Conservation (phyloP, 2,329 filamentous ascomycete genomes). For the Lanzia echinophila region DNA sequence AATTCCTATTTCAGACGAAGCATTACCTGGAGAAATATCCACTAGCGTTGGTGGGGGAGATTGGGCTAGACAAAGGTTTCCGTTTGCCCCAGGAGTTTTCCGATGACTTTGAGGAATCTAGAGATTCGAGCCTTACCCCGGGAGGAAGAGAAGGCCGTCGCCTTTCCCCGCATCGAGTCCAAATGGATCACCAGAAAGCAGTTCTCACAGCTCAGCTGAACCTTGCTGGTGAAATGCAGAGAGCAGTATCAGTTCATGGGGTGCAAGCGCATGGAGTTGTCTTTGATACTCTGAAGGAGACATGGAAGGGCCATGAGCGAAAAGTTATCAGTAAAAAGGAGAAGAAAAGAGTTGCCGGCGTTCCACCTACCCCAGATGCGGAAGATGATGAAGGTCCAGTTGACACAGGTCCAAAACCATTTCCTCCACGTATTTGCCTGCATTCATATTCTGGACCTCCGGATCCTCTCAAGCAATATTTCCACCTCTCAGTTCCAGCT, state of each 20-base stretch:
- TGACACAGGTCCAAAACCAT: constrained; percentile 48
- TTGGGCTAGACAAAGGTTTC: constrained; percentile 72
- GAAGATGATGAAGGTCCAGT: constrained; percentile 31
- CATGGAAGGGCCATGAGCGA: constrained; percentile 66
- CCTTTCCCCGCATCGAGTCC: constrained; percentile 62
- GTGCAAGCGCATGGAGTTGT: constrained; percentile 50
- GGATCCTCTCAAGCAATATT: constrained; percentile 71
- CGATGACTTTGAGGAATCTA: constrained; percentile 32
- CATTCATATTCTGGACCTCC: constrained; percentile 84
- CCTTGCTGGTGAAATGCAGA: constrained; percentile 62
- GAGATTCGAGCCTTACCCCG: constrained; percentile 50
- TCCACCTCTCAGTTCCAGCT: constrained; percentile 64
- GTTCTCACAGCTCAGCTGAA: constrained; percentile 63
- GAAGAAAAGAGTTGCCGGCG: constrained; percentile 40
- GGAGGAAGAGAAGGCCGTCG: constrained; percentile 64
- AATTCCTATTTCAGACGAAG: constrained; percentile 51
- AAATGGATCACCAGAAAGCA: constrained; percentile 59
- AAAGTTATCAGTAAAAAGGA: constrained; percentile 54
- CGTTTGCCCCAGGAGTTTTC: constrained; percentile 59
- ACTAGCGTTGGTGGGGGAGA: constrained; percentile 65
- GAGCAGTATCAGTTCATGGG: constrained; percentile 74
- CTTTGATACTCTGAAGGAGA: constrained; percentile 55
- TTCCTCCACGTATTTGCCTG: constrained; percentile 82
- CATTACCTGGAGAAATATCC: constrained; percentile 50
- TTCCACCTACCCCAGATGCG: constrained; percentile 29